Base-by-base conservation (phyloP, 139 green algal species). In the Chlamydomonas schloesseri region DNA sequence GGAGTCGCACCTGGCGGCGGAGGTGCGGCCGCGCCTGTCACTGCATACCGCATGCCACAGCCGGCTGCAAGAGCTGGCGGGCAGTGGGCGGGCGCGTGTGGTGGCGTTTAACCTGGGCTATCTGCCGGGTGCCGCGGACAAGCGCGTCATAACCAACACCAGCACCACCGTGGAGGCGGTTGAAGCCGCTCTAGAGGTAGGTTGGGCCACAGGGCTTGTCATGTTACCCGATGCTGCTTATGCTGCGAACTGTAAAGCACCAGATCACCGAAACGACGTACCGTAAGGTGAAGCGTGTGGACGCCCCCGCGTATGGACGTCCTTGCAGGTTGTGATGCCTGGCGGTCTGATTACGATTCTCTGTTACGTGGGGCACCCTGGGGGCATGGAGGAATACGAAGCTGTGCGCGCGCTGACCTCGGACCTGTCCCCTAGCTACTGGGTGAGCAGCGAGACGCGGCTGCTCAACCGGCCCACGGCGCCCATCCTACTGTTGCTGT, bases 341-440 rank as follows among this genome's bases (percentile, higher is more conserved):
- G 42, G 42, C 42, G 42, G 42, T 5, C 42, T 50, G 6, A 50
- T 50, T 21, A 29, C 10, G 20, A 81, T 95, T 23, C n/a, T 96
- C 18, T 73, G 50, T 42, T 97, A 97, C 88, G 91, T 82, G 0
- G 90, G 92, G 1, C 94, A 97, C 67, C 88, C 90, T 57, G 92
- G 92, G 2, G 93, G 93, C 46, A 15, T 81, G 62, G 84, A 91
- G 67, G 93, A 96, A 81, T 94, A 93, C 57, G 71, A 93, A 11
- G 86, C 83, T 11, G 87, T 95, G 1, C 37, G 23, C 36, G 8
- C 34, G 24, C 17, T 88, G n/a, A 26, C 50, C 15, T n/a, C 58
- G 58, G 71, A 75, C 46, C 79, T 85, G 46, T 70, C 11, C 47
- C 79, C 79, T 3, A 57, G 47, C 34, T 68, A 85, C n/a, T 85